Evolutionary conservation across 2,329 filamentous ascomycete genomes (phyloP), one percentile per base, ranked within the genome.

Genomic region (Alternaria triticina): DNA sequence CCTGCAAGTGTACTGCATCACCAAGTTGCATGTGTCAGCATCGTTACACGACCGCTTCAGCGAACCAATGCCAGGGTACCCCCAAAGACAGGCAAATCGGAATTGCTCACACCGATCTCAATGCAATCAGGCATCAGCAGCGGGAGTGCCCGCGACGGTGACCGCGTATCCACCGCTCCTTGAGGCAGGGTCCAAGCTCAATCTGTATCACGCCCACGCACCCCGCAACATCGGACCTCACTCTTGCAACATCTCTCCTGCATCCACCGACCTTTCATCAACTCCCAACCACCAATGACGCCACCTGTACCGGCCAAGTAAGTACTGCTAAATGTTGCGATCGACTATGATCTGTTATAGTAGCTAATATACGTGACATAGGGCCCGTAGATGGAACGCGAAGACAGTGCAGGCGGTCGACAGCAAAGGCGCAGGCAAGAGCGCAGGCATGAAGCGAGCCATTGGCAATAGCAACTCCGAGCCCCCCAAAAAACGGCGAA

Each of bases 191-290:
- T 33, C 28, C 22, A 28, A 17, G 44, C 17, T 25, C 40, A 4
- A 17, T 45, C 10, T 25, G 25, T 28, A 40, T n/a, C 33, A 50
- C 13, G 27, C 20, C 45, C n/a, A 23, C 8, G n/a, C 54, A 59
- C 51, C 51, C 49, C 51, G 36, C 59, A 12, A 40, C 64, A 64
- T 65, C 12, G 12, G 28, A 4, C 47, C 62, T 64, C 60, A 68
- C 62, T 54, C 20, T n/a, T 33, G 15, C 28, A 60, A 20, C 46
- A 60, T 57, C 22, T 23, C 59, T 55, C 55, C 58, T 66, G 56
- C 65, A 68, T 61, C 23, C 15, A 20, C 20, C 10, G 1, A 36
- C 47, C 25, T 54, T 33, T 23, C 9, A 15, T 9, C 12, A 55
- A 28, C 45, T 33, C 27, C 27, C 54, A 28, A 55, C 28, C 20